These are phyloP conservation scores for Phymatotrichopsis omnivora DNA, from an alignment of 2,329 filamentous ascomycete species.

Conservation along the genomic window DNA sequence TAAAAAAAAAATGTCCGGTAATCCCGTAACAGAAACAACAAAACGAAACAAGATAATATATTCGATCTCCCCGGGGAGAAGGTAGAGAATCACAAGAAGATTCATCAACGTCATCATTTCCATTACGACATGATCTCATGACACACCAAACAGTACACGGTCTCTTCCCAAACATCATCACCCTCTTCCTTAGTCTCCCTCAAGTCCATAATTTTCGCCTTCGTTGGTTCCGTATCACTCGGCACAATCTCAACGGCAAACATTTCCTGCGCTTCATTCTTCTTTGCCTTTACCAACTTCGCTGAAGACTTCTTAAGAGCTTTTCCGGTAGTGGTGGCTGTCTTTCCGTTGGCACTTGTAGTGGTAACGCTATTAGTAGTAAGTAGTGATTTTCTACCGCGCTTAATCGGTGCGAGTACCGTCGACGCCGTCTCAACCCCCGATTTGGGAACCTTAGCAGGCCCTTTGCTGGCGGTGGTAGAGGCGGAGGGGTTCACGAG, in stretches of 20 bases:
- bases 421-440: slow-evolving; percentile 2
- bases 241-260: slow-evolving; percentile 31
- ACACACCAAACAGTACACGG: slow-evolving; percentile 22
- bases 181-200: slow-evolving; percentile 30
- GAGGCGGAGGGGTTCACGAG: slow-evolving; percentile 39
- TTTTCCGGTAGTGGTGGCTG: not conserved
- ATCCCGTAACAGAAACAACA: too few species aligned
- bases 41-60: too few species aligned
- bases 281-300: slow-evolving; percentile 16
- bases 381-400: slow-evolving; percentile 5
- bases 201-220: slow-evolving; percentile 18
- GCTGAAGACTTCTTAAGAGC: too few species aligned
- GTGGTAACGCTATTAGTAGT: slow-evolving; percentile 6
- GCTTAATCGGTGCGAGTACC: slow-evolving; percentile 6
- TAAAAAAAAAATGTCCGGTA: too few species aligned
- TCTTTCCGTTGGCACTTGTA: not conserved
- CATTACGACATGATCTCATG: slow-evolving; percentile 12
- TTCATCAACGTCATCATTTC: not conserved
- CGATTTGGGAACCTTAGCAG: not conserved
- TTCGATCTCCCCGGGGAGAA: too few species aligned
- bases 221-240: slow-evolving; percentile 22
- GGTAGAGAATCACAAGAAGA: too few species aligned
- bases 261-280: slow-evolving; percentile 10
- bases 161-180: slow-evolving; percentile 32
- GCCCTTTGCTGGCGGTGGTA: not conserved